phyloP scores from a whole-genome alignment of 495 filamentous ascomycete genomes.

The Neurospora sp. region DNA sequence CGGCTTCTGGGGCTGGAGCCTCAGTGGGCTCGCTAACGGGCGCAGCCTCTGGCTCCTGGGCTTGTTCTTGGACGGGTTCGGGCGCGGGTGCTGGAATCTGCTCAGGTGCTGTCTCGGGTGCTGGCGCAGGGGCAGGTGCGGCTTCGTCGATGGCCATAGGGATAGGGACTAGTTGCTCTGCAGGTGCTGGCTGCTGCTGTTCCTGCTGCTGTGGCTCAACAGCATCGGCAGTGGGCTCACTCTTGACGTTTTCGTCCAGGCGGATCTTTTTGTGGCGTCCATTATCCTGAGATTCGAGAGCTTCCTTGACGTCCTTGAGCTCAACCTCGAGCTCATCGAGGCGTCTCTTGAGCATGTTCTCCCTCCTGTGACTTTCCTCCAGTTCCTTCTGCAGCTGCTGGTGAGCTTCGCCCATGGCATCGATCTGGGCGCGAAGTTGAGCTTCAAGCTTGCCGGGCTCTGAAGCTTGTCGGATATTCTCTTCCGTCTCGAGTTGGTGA shows the following conservation, averaged over 20 bases:
- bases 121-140: background rate
- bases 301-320: slow-evolving; percentile 32
- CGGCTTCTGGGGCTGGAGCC: background rate
- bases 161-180: background rate
- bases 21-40: background rate
- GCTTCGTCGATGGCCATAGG: background rate
- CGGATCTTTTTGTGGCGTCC: slow-evolving; percentile 29
- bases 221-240: slow-evolving; percentile 8
- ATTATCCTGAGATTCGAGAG: slow-evolving; percentile 24
- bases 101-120: background rate
- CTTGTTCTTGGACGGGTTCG: background rate
- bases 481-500: slow-evolving; percentile 72
- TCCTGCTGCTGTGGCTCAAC: background rate
- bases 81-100: background rate
- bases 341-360: slow-evolving; percentile 72
- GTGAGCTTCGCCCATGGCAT: slow-evolving; percentile 32
- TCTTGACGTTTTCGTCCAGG: slow-evolving; percentile 20
- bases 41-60: background rate
- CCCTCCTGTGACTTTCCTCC: slow-evolving; percentile 64
- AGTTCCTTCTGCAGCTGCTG: slow-evolving; percentile 49
- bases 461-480: slow-evolving; percentile 46
- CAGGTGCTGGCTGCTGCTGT: background rate
- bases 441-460: slow-evolving; percentile 42
- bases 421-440: slow-evolving; percentile 31
- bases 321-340: slow-evolving; percentile 68